A percentile compares a stretch with the other conserved stretches of the same genome.
Conservation (phyloP, 768 basidiomycete species). For the Amylocystis lapponica region DNA sequence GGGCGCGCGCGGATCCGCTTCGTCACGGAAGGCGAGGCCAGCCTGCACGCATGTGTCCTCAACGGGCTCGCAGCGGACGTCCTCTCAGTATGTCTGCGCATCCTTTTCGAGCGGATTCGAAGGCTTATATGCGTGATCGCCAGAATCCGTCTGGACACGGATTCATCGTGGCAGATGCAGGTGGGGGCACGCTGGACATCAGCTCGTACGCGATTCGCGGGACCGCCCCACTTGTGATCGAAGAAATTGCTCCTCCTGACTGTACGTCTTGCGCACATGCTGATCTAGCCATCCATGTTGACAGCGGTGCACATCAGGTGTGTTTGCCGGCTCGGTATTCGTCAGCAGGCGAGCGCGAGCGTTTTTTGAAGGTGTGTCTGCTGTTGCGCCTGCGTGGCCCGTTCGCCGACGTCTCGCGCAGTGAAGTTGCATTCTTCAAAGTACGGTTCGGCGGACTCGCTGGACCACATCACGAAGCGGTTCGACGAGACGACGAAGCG, state of each 20-base stretch:
- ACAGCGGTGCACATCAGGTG: slow-evolving; percentile 41
- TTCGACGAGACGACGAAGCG: slow-evolving; percentile 84
- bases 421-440: slow-evolving; percentile 69
- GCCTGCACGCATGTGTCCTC: slow-evolving; percentile 74
- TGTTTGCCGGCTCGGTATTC: slow-evolving; percentile 81
- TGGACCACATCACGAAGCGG: slow-evolving; percentile 74
- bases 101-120: not conserved
- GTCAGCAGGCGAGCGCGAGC: slow-evolving; percentile 70
- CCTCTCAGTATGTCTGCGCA: slow-evolving; percentile 47
- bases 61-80: slow-evolving; percentile 76
- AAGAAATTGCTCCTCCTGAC: slow-evolving; percentile 80
- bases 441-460: slow-evolving; percentile 63
- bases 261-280: slow-evolving; percentile 38
- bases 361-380: slow-evolving; percentile 57
- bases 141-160: slow-evolving; percentile 72
- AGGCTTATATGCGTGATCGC: not conserved
- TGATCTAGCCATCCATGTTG: not conserved
- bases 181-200: slow-evolving; percentile 78
- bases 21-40: slow-evolving; percentile 81
- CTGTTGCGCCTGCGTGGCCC: not conserved
- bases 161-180: slow-evolving; percentile 76
- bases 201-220: slow-evolving; percentile 73
- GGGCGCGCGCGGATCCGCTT: slow-evolving; percentile 71
- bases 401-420: slow-evolving; percentile 23
- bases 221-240: slow-evolving; percentile 66